These are phyloP conservation scores for Thalassiosira hispida DNA, from an alignment of 352 stramenopile species.

Conservation along the genomic window DNA sequence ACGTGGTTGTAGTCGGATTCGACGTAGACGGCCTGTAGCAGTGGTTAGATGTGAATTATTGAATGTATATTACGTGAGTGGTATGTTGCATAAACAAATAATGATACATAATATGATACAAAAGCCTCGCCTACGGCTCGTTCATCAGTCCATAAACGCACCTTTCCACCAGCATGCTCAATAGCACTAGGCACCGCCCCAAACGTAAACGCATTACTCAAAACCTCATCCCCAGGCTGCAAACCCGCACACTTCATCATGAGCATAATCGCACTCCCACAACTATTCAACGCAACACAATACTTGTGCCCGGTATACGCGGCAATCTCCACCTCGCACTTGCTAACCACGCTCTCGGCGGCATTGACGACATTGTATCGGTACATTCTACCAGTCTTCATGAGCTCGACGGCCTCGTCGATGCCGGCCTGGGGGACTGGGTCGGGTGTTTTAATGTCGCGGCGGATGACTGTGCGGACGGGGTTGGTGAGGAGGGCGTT, in stretches of 20 bases:
- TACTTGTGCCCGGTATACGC: constrained; percentile 85
- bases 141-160: constrained; percentile 19
- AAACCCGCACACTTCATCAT: constrained; percentile 81
- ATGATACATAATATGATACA: no score
- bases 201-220: constrained; percentile 87
- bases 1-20: constrained; percentile 79
- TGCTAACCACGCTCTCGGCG: constrained; percentile 67
- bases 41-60: no score
- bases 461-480: constrained; percentile 47
- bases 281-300: constrained; percentile 85
- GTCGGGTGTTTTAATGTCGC: constrained; percentile 81
- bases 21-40: constrained; percentile 78
- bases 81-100: no score
- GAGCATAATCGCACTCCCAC: constrained; percentile 84
- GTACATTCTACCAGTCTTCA: constrained; percentile 74
- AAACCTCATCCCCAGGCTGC: constrained; percentile 79
- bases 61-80: no score
- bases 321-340: constrained; percentile 79
- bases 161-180: constrained; percentile 81
- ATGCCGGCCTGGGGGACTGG: constrained; percentile 71
- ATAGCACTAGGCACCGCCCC: constrained; percentile 84
- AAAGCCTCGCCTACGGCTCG: no score
- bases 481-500: constrained; percentile 45
- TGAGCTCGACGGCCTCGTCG: constrained; percentile 66
- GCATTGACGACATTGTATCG: constrained; percentile 74